Conservation (phyloP, 345 rosid genomes). For the Microcos paniculata region DNA sequence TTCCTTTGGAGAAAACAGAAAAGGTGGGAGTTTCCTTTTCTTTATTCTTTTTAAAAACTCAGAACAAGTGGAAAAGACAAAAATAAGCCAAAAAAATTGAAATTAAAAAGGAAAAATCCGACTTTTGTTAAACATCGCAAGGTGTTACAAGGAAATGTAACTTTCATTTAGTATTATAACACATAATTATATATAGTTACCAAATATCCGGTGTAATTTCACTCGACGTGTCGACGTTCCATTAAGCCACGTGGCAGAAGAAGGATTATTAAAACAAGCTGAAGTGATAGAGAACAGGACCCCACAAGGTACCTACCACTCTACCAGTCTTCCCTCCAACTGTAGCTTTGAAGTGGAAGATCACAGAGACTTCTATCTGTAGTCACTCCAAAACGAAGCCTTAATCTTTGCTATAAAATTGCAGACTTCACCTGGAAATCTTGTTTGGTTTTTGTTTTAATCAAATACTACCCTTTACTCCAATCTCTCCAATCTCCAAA, state of each 20-base stretch:
- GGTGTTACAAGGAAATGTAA: too few species aligned
- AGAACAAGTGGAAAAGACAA: too few species aligned
- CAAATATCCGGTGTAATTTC: too few species aligned
- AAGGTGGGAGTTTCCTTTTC: too few species aligned
- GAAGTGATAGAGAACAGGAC: background rate
- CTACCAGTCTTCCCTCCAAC: conserved; percentile 27
- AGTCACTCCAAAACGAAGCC: background rate
- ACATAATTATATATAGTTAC: too few species aligned
- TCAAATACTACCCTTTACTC: background rate
- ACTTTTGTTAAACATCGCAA: too few species aligned
- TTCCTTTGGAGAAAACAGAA: too few species aligned
- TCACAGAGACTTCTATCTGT: background rate
- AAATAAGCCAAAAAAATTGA: too few species aligned
- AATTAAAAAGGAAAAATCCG: too few species aligned
- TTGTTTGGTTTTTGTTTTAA: too few species aligned
- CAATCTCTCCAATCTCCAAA: background rate
- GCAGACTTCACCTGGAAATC: background rate
- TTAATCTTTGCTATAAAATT: background rate
- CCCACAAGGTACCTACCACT: conserved; percentile 9
- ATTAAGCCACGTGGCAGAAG: background rate
- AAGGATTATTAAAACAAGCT: background rate
- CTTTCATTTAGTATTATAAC: too few species aligned
- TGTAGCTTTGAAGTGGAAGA: background rate
- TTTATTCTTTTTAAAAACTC: too few species aligned
- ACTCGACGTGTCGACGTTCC: background rate